phyloP scores from a whole-genome alignment of 192 early-diverging fungal species.

The Rhizophagus prolifer region DNA sequence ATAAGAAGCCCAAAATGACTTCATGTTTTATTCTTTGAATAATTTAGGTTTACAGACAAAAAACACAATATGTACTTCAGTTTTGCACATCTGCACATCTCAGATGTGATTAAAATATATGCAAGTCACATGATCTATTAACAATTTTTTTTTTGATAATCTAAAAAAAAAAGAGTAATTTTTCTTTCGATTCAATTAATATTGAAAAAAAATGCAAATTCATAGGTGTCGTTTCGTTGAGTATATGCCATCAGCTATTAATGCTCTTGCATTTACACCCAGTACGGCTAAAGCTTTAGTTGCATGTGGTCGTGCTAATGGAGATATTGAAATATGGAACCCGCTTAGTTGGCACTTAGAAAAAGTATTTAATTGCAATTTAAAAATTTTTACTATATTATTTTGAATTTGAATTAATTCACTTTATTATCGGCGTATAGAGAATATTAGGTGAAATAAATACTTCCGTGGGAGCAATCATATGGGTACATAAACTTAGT shows the following conservation, averaged over 20 bases:
- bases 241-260: conserved; percentile 81
- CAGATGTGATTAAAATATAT: too few relatives aligned
- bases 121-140: too few relatives aligned
- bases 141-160: not conserved
- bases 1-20: conserved; percentile 29
- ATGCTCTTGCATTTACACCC: conserved; percentile 79
- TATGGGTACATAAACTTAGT: conserved; percentile 77
- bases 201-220: conserved; percentile 58
- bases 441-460: conserved; percentile 78
- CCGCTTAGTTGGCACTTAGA: conserved; percentile 72
- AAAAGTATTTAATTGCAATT: conserved; percentile 55
- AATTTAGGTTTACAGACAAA: not conserved
- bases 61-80: too few relatives aligned
- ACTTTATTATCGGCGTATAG: conserved; percentile 39
- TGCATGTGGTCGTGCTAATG: conserved; percentile 87
- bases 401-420: not conserved
- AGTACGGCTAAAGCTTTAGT: conserved; percentile 49
- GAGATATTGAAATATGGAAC: conserved; percentile 93
- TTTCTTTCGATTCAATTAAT: not conserved
- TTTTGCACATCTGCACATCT: too few relatives aligned
- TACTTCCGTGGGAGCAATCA: conserved; percentile 73
- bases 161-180: not conserved
- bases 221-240: conserved; percentile 87
- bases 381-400: not conserved
- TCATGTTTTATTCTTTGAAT: not conserved